Conservation (phyloP, 1,139 yeast genomes). For the Debaryomyces robertsiae region DNA sequence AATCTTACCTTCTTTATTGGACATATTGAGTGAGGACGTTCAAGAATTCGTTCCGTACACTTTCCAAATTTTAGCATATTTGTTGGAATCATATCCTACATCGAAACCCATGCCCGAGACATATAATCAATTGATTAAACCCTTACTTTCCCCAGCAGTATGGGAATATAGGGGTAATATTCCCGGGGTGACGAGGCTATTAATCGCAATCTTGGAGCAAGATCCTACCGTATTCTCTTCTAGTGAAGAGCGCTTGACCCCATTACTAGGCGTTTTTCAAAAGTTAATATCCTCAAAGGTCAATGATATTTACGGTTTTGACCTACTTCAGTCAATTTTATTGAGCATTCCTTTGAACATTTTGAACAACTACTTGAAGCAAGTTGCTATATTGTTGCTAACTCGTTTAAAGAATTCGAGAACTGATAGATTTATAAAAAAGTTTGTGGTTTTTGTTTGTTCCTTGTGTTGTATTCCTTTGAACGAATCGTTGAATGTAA, state of each 20-base stretch:
- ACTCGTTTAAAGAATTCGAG: conserved; percentile 79
- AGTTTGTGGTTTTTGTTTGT: conserved; percentile 67
- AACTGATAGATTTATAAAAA: conserved; percentile 79
- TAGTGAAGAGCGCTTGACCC: conserved; percentile 53
- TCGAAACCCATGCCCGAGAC: conserved; percentile 57
- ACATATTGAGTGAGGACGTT: conserved; percentile 76
- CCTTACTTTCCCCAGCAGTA: conserved; percentile 80
- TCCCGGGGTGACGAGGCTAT: conserved; percentile 85
- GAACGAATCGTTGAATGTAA: conserved; percentile 25
- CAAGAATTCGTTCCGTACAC: conserved; percentile 94
- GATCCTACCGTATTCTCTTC: conserved; percentile 57
- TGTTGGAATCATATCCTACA: conserved; percentile 66
- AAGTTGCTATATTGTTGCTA: conserved; percentile 73
- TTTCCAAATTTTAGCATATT: conserved; percentile 81
- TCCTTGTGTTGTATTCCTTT: conserved; percentile 46
- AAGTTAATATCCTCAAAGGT: conserved; percentile 83
- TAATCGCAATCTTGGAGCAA: conserved; percentile 68
- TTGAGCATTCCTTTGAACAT: conserved; percentile 53
- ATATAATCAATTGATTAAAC: conserved; percentile 69
- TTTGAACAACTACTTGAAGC: conserved; percentile 62
- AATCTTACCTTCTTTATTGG: conserved; percentile 67
- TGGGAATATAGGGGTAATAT: conserved; percentile 95
- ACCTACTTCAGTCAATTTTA: conserved; percentile 71
- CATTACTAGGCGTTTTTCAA: conserved; percentile 95
- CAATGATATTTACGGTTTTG: conserved; percentile 83